phyloP scores from a whole-genome alignment of 257 asterid genomes.

The Cinchona pubescens region DNA sequence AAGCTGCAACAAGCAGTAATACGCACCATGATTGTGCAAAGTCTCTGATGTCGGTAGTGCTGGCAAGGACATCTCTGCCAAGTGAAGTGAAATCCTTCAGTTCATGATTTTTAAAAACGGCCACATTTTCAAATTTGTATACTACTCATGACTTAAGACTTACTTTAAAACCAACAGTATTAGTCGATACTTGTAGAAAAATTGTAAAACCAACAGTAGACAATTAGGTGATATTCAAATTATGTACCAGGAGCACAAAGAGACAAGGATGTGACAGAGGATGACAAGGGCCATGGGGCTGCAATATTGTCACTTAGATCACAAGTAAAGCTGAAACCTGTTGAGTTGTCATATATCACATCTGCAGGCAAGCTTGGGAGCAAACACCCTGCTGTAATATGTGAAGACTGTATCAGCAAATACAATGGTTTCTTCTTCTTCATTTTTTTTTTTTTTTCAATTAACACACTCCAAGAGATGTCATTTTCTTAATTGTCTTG shows the following conservation, averaged over 20 bases:
- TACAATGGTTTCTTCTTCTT: background rate
- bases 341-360: constrained; percentile 72
- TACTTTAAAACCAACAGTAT: background rate
- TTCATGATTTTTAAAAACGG: background rate
- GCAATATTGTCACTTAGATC: constrained; percentile 88
- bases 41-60: constrained; percentile 80
- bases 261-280: constrained; percentile 70
- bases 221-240: background rate
- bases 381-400: constrained; percentile 65
- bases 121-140: background rate
- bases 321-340: constrained; percentile 89
- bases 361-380: constrained; percentile 85
- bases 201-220: background rate
- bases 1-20: constrained; percentile 8
- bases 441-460: background rate
- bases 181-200: background rate
- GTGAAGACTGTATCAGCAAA: background rate
- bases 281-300: constrained; percentile 99
- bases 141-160: background rate
- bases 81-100: constrained; percentile 18
- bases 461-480: background rate
- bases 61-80: constrained; percentile 95
- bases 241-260: constrained; percentile 96
- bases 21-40: constrained; percentile 55
- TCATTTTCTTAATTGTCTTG: background rate